phyloP scores from a whole-genome alignment of 108 stramenopile species.

The Discostella stelligeroides region DNA sequence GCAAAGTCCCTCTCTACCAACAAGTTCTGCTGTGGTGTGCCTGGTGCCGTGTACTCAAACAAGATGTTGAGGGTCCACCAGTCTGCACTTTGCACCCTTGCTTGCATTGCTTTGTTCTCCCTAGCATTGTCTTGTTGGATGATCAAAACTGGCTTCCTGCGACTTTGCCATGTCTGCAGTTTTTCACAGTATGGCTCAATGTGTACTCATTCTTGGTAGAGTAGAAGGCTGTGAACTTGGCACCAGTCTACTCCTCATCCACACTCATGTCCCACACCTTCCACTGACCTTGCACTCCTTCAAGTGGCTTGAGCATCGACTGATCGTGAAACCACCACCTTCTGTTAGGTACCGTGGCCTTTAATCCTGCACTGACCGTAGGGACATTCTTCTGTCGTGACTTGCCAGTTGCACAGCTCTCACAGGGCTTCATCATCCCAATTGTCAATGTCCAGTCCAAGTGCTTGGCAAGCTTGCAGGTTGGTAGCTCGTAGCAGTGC shows the following conservation, averaged over 20 bases:
- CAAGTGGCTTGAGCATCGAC: neutral
- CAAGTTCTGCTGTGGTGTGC: conserved; percentile 44
- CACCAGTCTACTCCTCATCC: conserved; percentile 24
- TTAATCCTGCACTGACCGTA: too few species aligned
- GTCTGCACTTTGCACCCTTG: conserved; percentile 6
- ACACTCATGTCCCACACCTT: conserved; percentile 30
- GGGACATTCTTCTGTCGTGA: conserved; percentile 29
- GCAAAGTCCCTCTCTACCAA: conserved; percentile 38
- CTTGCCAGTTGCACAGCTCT: conserved; percentile 27
- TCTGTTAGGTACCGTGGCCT: too few species aligned
- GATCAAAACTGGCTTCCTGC: conserved; percentile 1
- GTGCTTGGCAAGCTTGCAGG: conserved; percentile 12
- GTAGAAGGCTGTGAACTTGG: conserved; percentile 9
- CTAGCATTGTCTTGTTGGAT: conserved; percentile 33
- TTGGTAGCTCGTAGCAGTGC: conserved; percentile 26
- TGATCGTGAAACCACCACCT: too few species aligned
- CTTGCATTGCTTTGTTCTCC: conserved; percentile 18
- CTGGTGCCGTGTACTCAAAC: conserved; percentile 29
- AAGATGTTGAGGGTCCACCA: conserved; percentile 18
- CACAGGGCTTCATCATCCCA: conserved; percentile 32
- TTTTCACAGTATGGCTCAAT: neutral
- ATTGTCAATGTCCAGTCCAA: conserved; percentile 22
- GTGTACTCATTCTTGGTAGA: conserved; percentile 16
- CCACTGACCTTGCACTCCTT: neutral
- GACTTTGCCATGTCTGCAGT: neutral